phyloP scores from a whole-genome alignment of 305 asterid genomes.

The Fraxinus sp. region DNA sequence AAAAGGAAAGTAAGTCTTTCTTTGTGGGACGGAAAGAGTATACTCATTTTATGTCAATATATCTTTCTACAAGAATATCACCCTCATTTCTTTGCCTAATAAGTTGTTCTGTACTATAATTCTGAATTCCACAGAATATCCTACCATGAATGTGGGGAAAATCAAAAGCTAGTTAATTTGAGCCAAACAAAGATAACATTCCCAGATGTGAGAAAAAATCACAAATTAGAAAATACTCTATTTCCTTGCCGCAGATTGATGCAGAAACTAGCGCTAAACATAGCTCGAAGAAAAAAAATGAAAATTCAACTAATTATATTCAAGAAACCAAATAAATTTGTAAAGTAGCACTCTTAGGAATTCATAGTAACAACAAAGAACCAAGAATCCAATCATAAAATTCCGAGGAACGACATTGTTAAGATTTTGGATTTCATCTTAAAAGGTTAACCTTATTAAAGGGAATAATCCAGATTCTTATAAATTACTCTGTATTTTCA shows the following conservation, averaged over 20 bases:
- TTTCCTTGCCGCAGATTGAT: neutral
- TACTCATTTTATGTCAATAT: neutral
- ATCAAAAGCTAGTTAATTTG: neutral
- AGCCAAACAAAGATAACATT: slow-evolving; percentile 12
- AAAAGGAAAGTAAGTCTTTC: neutral
- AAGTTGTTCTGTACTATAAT: neutral
- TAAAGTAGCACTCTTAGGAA: neutral
- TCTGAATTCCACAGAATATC: neutral
- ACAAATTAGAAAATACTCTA: neutral
- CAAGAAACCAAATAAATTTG: neutral
- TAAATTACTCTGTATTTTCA: too few species aligned
- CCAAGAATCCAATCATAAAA: slow-evolving; percentile 13
- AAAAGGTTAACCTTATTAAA: too few species aligned
- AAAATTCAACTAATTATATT: neutral
- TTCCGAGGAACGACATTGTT: neutral
- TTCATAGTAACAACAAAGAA: slow-evolving; percentile 8
- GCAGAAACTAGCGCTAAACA: neutral
- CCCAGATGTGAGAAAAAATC: neutral
- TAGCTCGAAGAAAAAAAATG: neutral
- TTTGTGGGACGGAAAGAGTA: neutral
- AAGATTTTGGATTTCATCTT: too few species aligned
- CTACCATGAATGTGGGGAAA: neutral
- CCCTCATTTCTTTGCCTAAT: neutral
- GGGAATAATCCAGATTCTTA: too few species aligned
- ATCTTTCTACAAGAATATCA: neutral